phyloP scores from a whole-genome alignment of 1,139 yeast species.

The Yamadazyma songkhlaensis region DNA sequence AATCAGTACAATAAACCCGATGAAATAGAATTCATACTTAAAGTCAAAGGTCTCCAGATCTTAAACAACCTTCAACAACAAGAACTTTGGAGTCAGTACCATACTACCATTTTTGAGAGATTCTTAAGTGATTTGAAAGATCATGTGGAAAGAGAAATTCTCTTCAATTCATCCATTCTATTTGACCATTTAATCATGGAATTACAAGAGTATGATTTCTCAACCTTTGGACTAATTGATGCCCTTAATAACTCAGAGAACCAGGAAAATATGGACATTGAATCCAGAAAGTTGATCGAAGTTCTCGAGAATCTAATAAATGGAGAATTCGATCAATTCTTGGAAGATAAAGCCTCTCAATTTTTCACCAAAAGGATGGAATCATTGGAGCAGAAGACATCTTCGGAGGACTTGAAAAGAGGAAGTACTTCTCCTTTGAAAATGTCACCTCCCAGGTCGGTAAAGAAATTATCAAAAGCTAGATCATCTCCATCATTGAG shows the following conservation, averaged over 20 bases:
- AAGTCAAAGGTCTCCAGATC: constrained; percentile 41
- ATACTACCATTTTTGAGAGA: constrained; percentile 39
- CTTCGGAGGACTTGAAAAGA: constrained; percentile 16
- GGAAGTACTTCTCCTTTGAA: constrained; percentile 29
- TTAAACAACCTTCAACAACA: constrained; percentile 45
- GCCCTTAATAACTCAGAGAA: constrained; percentile 8
- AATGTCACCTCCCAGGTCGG: constrained; percentile 26
- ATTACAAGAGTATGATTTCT: constrained; percentile 21
- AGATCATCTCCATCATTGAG: constrained; percentile 15
- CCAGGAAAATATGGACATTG: constrained; percentile 5
- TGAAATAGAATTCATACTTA: constrained; percentile 51
- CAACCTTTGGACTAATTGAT: constrained; percentile 16
- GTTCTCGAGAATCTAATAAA: constrained; percentile 28
- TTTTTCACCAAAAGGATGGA: constrained; percentile 25
- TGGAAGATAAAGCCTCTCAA: constrained; percentile 28
- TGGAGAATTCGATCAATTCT: constrained; percentile 37
- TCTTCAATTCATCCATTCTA: constrained; percentile 53
- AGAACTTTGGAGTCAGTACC: constrained; percentile 53
- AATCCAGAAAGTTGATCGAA: constrained; percentile 12
- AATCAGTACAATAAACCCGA: constrained; percentile 43
- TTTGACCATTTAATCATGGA: constrained; percentile 38
- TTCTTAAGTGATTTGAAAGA: constrained; percentile 42
- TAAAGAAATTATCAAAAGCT: constrained; percentile 18
- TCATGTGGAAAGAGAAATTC: constrained; percentile 49
- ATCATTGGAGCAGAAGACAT: neutral